Conservation (phyloP, 257 asterid species). For the Jacaranda copaia region DNA sequence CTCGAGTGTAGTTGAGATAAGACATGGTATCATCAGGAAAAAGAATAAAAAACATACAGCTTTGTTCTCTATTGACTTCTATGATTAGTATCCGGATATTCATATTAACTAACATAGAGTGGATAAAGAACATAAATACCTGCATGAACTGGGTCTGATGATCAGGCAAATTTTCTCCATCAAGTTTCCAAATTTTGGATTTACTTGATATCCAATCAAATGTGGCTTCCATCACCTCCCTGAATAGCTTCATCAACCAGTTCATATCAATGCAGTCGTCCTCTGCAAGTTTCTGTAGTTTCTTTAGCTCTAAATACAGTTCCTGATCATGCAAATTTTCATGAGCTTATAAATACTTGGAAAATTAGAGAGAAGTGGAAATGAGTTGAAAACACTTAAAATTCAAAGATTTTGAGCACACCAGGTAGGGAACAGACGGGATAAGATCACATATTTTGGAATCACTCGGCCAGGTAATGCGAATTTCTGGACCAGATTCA, state of each 20-base stretch:
- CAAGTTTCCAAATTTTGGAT: slow-evolving; percentile 41
- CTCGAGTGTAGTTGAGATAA: too few relatives aligned
- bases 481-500: slow-evolving; percentile 41
- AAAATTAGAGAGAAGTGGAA: neutral
- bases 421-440: slow-evolving; percentile 79
- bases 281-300: slow-evolving; percentile 57
- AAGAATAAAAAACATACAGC: too few relatives aligned
- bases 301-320: slow-evolving; percentile 65
- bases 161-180: slow-evolving; percentile 40
- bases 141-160: slow-evolving; percentile 49
- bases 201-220: slow-evolving; percentile 49
- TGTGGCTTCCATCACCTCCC: slow-evolving; percentile 58
- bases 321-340: slow-evolving; percentile 51
- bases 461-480: slow-evolving; percentile 42
- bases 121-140: slow-evolving; percentile 41
- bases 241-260: slow-evolving; percentile 59
- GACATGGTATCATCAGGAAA: too few relatives aligned
- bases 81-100: neutral
- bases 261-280: slow-evolving; percentile 51
- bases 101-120: neutral
- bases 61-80: neutral
- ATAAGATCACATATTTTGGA: slow-evolving; percentile 41
- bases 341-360: slow-evolving; percentile 1
- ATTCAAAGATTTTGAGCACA: slow-evolving; percentile 37
- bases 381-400: neutral